phyloP scores from a whole-genome alignment of 129 eudicot genomes.

The Flaveria robusta region DNA sequence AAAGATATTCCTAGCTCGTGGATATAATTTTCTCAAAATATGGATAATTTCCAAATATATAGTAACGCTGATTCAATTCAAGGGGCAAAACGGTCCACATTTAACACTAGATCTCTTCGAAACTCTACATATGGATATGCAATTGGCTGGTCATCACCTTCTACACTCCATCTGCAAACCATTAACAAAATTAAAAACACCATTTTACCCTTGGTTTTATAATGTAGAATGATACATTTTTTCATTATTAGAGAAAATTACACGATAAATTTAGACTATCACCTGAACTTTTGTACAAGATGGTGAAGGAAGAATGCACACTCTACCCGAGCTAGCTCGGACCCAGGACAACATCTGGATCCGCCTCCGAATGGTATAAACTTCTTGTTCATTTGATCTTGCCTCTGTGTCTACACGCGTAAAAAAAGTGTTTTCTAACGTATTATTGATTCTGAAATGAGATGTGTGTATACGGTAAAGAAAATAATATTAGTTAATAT shows the following conservation, averaged over 20 bases:
- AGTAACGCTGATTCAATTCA: constrained; percentile 28
- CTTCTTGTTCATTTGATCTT: constrained; percentile 70
- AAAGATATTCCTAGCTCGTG: constrained; percentile 15
- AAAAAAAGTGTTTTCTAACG: background rate
- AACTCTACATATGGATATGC: constrained; percentile 84
- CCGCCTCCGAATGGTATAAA: constrained; percentile 91
- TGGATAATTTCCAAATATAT: constrained; percentile 29
- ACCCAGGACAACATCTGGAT: constrained; percentile 79
- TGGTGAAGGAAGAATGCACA: constrained; percentile 87
- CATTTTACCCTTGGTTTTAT: background rate
- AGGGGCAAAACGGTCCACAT: constrained; percentile 40
- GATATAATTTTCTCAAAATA: constrained; percentile 25
- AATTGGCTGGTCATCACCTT: constrained; percentile 60
- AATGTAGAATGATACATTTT: background rate
- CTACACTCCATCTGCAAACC: constrained; percentile 59
- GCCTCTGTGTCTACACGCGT: constrained; percentile 31
- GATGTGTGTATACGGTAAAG: background rate
- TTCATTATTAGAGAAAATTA: background rate
- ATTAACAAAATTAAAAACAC: constrained; percentile 4
- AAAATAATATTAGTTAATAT: background rate
- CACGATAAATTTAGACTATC: background rate
- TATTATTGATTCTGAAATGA: background rate
- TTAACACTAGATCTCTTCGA: constrained; percentile 41
- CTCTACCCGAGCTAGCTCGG: constrained; percentile 79
- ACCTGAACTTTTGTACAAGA: constrained; percentile 79